Conservation (phyloP, 2,329 filamentous ascomycete genomes). For the Scytalidium sp. region DNA sequence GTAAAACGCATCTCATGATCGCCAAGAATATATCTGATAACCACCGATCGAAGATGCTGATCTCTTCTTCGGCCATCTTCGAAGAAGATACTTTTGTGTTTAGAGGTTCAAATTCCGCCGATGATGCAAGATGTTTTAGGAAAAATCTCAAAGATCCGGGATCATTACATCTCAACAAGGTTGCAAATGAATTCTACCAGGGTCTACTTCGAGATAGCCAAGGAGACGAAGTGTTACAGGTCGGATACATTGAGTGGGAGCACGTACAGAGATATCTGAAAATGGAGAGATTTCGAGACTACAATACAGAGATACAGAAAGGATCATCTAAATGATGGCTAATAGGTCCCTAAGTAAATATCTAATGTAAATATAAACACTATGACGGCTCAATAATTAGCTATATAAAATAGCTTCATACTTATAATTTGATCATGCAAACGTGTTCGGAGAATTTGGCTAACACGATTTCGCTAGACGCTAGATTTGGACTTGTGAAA, state of each 20-base stretch:
- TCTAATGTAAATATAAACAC: too few relatives aligned
- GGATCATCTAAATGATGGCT: neutral
- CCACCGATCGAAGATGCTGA: neutral
- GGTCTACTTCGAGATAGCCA: neutral
- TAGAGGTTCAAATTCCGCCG: neutral
- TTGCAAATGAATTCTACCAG: neutral
- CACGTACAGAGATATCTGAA: neutral
- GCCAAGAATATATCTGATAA: neutral
- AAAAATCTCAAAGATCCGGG: neutral
- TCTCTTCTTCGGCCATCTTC: neutral
- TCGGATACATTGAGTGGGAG: neutral
- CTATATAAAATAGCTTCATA: too few relatives aligned
- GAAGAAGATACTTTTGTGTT: neutral
- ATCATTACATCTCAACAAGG: neutral
- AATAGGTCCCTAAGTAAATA: neutral
- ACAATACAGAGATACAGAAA: neutral
- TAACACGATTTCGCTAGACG: too few relatives aligned
- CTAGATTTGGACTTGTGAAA: too few relatives aligned
- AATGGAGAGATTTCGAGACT: neutral
- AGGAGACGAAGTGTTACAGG: neutral
- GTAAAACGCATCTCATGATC: neutral
- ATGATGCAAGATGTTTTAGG: neutral
- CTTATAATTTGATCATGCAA: too few relatives aligned
- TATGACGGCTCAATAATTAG: too few relatives aligned
- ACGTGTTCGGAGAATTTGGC: too few relatives aligned